Evolutionary conservation across 352 stramenopile genomes (phyloP).

Genomic region (Pythium phragmitis): DNA sequence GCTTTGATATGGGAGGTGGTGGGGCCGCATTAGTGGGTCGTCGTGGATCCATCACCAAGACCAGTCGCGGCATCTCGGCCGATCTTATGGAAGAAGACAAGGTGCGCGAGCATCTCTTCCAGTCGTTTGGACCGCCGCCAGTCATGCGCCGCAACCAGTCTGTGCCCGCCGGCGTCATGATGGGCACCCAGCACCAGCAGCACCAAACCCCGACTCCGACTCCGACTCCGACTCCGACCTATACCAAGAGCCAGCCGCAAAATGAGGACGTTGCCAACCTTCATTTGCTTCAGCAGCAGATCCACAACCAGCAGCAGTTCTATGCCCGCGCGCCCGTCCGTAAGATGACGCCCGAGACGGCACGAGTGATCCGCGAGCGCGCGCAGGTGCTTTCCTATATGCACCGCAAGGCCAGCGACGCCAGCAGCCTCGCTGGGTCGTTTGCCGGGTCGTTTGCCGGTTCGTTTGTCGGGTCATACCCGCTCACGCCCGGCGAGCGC

Average conservation of each 20-base stretch:
- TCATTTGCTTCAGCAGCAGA: slow-evolving; percentile 24
- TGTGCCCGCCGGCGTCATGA: slow-evolving; percentile 11
- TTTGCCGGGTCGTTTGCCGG: slow-evolving; percentile 40
- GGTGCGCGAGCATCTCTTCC: not conserved
- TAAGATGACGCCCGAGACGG: slow-evolving; percentile 41
- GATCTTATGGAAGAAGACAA: slow-evolving; percentile 20
- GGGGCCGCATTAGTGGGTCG: not conserved
- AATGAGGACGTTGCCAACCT: slow-evolving; percentile 1
- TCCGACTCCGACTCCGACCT: too few relatives aligned
- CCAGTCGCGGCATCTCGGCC: slow-evolving; percentile 10
- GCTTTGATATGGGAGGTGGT: slow-evolving; percentile 24
- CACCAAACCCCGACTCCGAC: too few relatives aligned
- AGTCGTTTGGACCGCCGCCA: slow-evolving; percentile 14
- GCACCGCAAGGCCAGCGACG: slow-evolving; percentile 81
- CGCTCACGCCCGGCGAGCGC: slow-evolving; percentile 48
- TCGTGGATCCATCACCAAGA: slow-evolving; percentile 16
- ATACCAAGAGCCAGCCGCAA: too few relatives aligned
- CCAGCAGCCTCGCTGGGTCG: slow-evolving; percentile 46
- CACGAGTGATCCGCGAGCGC: slow-evolving; percentile 76
- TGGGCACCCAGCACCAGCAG: too few relatives aligned
- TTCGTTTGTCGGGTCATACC: slow-evolving; percentile 23
- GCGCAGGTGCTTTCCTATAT: slow-evolving; percentile 87
- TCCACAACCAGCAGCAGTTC: slow-evolving; percentile 28
- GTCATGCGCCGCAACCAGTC: slow-evolving; percentile 26
- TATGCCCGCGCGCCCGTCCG: slow-evolving; percentile 13